These are phyloP conservation scores for Trichoderma harzianum DNA, from an alignment of 2,329 filamentous ascomycete species.

Conservation along the genomic window DNA sequence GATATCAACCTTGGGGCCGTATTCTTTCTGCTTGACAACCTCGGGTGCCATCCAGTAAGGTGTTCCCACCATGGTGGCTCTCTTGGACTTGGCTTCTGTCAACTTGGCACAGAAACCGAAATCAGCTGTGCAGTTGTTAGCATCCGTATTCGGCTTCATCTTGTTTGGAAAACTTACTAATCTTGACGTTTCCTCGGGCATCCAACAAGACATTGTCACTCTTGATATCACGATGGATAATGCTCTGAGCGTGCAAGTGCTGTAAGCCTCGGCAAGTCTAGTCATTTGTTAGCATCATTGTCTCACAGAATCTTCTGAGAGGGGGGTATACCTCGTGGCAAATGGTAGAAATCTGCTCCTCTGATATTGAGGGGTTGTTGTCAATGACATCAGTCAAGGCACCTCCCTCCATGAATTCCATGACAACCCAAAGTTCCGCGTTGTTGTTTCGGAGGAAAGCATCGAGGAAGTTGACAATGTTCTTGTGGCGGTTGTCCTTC, in stretches of 20 bases:
- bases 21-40: constrained; percentile 99
- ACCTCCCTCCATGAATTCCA: constrained; percentile 99
- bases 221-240: constrained; percentile 99
- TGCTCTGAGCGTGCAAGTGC: constrained; percentile 91
- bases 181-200: constrained; percentile 93
- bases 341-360: constrained; percentile 97
- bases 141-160: neutral
- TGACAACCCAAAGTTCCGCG: constrained; percentile 96
- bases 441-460: constrained; percentile 94
- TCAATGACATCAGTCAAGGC: constrained; percentile 98
- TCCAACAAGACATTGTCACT: constrained; percentile 96
- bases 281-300: neutral
- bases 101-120: constrained; percentile 99
- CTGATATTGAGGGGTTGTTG: constrained; percentile 89
- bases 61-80: constrained; percentile 97
- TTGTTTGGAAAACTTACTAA: constrained; percentile 63
- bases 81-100: constrained; percentile 93
- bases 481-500: constrained; percentile 97
- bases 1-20: constrained; percentile 96
- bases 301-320: no score
- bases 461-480: constrained; percentile 98
- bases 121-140: constrained; percentile 65
- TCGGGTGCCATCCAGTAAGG: constrained; percentile 99
- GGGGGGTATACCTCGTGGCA: constrained; percentile 74
- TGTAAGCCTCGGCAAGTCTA: constrained; percentile 94